These are phyloP conservation scores for Yamadazyma atmosphaerica DNA, from an alignment of 1,139 yeast species.

Conservation along the genomic window DNA sequence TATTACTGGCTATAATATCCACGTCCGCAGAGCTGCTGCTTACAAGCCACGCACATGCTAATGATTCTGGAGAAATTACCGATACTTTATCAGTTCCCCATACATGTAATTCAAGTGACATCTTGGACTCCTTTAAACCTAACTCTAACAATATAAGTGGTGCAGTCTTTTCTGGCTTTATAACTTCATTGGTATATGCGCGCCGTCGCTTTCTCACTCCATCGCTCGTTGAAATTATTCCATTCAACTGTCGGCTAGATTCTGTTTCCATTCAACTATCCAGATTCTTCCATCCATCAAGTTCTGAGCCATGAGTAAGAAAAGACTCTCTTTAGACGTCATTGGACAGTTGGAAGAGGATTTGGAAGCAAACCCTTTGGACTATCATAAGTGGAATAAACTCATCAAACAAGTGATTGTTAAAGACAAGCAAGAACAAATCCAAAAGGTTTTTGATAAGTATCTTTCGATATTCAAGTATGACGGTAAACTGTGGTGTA, in stretches of 20 bases:
- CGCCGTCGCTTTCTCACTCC: too few relatives aligned
- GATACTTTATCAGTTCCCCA: conserved; percentile 53
- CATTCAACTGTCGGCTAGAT: too few relatives aligned
- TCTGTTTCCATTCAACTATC: not conserved
- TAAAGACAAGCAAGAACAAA: conserved; percentile 65
- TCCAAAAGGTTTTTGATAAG: conserved; percentile 57
- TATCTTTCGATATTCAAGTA: conserved; percentile 67
- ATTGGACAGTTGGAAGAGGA: conserved; percentile 62
- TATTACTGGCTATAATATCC: conserved; percentile 53
- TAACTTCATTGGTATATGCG: too few relatives aligned
- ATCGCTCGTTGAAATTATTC: too few relatives aligned
- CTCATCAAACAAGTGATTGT: conserved; percentile 54
- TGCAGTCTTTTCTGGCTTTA: not conserved
- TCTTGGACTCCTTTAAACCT: too few relatives aligned
- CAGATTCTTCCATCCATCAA: too few relatives aligned
- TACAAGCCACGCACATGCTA: conserved; percentile 40
- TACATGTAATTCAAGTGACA: conserved; percentile 44
- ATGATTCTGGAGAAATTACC: conserved; percentile 40
- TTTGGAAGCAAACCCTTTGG: conserved; percentile 55
- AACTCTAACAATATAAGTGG: too few relatives aligned
- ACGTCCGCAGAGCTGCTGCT: conserved; percentile 10
- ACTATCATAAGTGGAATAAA: conserved; percentile 57
- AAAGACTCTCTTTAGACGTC: conserved; percentile 44
- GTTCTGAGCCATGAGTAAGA: conserved; percentile 27
- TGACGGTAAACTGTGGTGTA: conserved; percentile 69